Base-by-base conservation (phyloP, 345 rosid genomes). In the Garcia nutans region DNA sequence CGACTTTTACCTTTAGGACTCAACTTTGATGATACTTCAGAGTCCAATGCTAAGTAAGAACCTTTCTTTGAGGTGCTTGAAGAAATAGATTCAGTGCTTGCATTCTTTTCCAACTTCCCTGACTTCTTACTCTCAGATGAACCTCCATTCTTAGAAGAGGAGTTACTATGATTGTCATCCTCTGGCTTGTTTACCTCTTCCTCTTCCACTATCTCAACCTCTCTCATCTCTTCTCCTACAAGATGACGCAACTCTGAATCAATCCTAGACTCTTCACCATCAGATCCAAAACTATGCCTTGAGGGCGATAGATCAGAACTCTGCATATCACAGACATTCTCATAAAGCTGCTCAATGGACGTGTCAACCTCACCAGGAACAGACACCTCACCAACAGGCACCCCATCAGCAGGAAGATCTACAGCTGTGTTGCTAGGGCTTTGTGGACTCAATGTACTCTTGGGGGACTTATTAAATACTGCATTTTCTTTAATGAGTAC, bases 131-230 rank as follows among this genome's bases (percentile, higher is more conserved):
- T 74, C 24, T 47, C 78, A 66, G 87, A 74, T 49, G 86, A 75
- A 77, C 82, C 80, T 77, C 76, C 87, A 72, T 81, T 87, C 80
- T 75, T 82, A 37, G 85, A 75, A 57, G 91, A 83, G 58, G 91
- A 74, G 66, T 59, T 74, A 68, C 89, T 82, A 26, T 16, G 79
- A 76, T 57, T 67, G 73, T 78, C 87, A 59, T 78, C 80, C 42
- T 65, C 88, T 1, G 87, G 88, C 73, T 90, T 90, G 19, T 77
- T 84, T 77, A 88, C 76, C 57, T 70, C 70, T 65, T 75, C 84
- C 78, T 81, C 84, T 70, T 81, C 81, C 81, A 81, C 77, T 26
- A 81, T 81, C 73, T 77, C 81, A 37, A 81, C 54, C 81, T 81
- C 81, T 58, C 75, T 81, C 84, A 81, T 77, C 60, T 77, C 81